phyloP scores from a whole-genome alignment of 1,284 basidiomycete species.

The Sporisorium reilianum region DNA sequence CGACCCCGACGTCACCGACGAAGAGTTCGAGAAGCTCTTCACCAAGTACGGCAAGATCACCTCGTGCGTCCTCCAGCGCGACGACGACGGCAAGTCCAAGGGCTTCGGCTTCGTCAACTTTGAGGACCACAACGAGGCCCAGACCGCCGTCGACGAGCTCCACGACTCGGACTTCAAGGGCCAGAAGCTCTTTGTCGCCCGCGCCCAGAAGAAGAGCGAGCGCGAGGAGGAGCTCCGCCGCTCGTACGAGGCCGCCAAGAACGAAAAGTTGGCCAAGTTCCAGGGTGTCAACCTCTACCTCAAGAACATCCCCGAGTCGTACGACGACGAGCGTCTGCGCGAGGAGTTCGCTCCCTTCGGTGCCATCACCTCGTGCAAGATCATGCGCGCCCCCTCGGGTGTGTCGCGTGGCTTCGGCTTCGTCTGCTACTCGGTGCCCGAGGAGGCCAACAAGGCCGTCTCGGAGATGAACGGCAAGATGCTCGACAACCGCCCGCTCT shows the following conservation, averaged over 20 bases:
- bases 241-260: slow-evolving; percentile 92
- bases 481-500: slow-evolving; percentile 97
- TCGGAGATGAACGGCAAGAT: slow-evolving; percentile 99
- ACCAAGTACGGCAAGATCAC: slow-evolving; percentile 84
- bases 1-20: slow-evolving; percentile 84
- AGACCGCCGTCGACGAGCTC: slow-evolving; percentile 87
- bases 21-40: slow-evolving; percentile 90
- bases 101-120: slow-evolving; percentile 99
- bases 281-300: slow-evolving; percentile 99
- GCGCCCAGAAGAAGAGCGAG: slow-evolving; percentile 98
- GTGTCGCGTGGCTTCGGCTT: slow-evolving; percentile 97
- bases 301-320: slow-evolving; percentile 80
- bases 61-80: slow-evolving; percentile 82
- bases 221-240: slow-evolving; percentile 95
- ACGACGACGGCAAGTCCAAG: slow-evolving; percentile 86
- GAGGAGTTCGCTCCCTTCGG: slow-evolving; percentile 94
- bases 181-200: slow-evolving; percentile 92
- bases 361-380: slow-evolving; percentile 96
- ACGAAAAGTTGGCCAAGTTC: slow-evolving; percentile 98
- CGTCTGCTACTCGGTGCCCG: slow-evolving; percentile 97
- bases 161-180: slow-evolving; percentile 89
- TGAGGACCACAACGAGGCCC: slow-evolving; percentile 90
- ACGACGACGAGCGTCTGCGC: slow-evolving; percentile 69
- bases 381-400: slow-evolving; percentile 88
- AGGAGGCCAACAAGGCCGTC: slow-evolving; percentile 99